These are phyloP conservation scores for Tetracladium setigerum DNA, from an alignment of 495 filamentous ascomycete species.

Conservation along the genomic window DNA sequence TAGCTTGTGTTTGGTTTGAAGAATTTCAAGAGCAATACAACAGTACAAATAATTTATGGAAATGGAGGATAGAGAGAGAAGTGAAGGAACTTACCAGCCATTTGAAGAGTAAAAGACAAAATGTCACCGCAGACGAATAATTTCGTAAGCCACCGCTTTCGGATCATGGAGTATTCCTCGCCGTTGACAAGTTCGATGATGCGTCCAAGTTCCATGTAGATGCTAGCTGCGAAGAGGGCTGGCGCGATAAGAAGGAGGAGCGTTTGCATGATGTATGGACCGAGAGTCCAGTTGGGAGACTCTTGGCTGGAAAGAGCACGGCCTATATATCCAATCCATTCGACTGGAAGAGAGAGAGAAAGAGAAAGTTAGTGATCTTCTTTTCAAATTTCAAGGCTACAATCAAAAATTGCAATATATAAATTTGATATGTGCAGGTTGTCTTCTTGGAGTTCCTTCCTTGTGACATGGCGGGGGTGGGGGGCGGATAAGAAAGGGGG, in stretches of 20 bases:
- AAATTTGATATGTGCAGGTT: no score
- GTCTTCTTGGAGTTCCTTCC: no score
- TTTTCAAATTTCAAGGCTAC: no score
- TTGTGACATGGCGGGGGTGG: no score
- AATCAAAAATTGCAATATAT: no score
- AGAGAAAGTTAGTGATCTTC: no score
- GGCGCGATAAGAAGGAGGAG: conserved; percentile 41
- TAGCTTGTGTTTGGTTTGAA: background rate
- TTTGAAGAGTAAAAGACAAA: conserved; percentile 30
- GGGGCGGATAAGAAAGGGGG: no score
- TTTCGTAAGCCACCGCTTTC: conserved; percentile 31
- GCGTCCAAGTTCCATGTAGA: conserved; percentile 47
- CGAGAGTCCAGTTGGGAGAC: conserved; percentile 20
- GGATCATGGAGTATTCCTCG: conserved; percentile 31
- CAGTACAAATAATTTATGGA: no score
- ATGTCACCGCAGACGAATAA: conserved; percentile 38
- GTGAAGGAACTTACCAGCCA: conserved; percentile 11
- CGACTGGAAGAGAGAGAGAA: conserved; percentile 25
- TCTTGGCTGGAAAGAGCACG: conserved; percentile 30
- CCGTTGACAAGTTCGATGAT: conserved; percentile 35
- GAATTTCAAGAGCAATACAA: no score
- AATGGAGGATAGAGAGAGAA: background rate
- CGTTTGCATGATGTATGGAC: conserved; percentile 40
- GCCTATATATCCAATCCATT: conserved; percentile 36
- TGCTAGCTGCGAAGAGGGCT: conserved; percentile 43